phyloP scores from a whole-genome alignment of 1,139 yeast genomes.

The Ashbya aceris region DNA sequence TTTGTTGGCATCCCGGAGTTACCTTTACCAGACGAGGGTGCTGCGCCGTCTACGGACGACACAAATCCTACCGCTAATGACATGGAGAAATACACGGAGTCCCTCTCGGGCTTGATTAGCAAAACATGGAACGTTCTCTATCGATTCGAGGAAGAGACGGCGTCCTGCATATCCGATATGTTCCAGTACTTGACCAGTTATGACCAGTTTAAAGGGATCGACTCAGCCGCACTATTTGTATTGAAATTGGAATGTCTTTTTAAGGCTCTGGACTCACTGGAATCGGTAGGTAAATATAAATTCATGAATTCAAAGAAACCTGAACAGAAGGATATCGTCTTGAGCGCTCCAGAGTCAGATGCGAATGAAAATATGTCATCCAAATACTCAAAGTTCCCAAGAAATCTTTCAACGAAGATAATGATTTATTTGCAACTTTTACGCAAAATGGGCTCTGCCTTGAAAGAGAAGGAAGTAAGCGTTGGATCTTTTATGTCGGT shows the following conservation, averaged over 20 bases:
- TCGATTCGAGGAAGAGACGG: conserved; percentile 87
- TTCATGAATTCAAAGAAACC: not conserved
- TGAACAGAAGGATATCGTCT: not conserved
- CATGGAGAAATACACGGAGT: conserved; percentile 44
- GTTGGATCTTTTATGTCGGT: conserved; percentile 67
- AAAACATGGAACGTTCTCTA: conserved; percentile 84
- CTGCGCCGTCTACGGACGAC: conserved; percentile 13
- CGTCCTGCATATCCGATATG: conserved; percentile 88
- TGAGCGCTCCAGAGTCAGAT: conserved; percentile 3
- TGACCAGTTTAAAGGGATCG: conserved; percentile 59
- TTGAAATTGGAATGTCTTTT: conserved; percentile 69
- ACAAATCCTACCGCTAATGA: conserved; percentile 40
- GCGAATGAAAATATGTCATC: not conserved
- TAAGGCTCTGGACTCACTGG: conserved; percentile 57
- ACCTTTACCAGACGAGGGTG: conserved; percentile 25
- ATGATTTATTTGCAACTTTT: conserved; percentile 71
- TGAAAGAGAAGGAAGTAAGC: conserved; percentile 21
- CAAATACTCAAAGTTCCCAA: conserved; percentile 64
- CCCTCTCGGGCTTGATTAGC: conserved; percentile 60
- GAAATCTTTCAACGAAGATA: conserved; percentile 70
- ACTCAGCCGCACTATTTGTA: conserved; percentile 66
- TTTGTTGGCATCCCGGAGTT: conserved; percentile 46
- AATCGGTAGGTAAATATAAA: conserved; percentile 10
- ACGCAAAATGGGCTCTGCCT: conserved; percentile 39
- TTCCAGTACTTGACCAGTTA: conserved; percentile 74